phyloP scores from a whole-genome alignment of 2,329 filamentous ascomycete genomes.

The Magnaporthiopsis incrustans region DNA sequence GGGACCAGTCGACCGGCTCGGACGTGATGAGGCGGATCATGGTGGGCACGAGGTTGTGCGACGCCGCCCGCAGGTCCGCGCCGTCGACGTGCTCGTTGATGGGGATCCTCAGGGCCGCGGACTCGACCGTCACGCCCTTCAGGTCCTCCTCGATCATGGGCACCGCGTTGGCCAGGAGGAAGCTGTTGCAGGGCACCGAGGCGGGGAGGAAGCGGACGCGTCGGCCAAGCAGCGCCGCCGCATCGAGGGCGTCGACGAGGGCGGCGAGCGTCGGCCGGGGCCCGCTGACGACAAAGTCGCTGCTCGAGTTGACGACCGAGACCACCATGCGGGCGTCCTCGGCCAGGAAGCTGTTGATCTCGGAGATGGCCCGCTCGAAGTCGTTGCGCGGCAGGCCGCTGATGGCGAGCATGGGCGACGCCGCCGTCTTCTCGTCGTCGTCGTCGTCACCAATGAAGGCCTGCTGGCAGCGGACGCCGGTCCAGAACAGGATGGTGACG shows the following conservation, averaged over 20 bases:
- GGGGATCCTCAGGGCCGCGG: conserved; percentile 66
- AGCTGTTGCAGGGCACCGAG: conserved; percentile 96
- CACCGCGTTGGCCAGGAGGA: conserved; percentile 80
- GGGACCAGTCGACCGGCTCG: conserved; percentile 93
- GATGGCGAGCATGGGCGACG: conserved; percentile 96
- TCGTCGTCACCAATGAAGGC: conserved; percentile 90
- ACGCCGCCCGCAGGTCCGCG: conserved; percentile 65
- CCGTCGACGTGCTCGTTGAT: conserved; percentile 88
- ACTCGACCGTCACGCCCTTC: conserved; percentile 66
- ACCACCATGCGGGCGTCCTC: conserved; percentile 88
- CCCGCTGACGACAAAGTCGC: conserved; percentile 94
- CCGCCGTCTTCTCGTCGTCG: no score
- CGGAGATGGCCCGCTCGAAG: conserved; percentile 92
- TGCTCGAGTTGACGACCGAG: conserved; percentile 90
- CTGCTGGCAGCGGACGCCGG: conserved; percentile 92
- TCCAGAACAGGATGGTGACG: conserved; percentile 95
- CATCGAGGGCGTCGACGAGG: conserved; percentile 86
- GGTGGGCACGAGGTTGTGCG: conserved; percentile 74
- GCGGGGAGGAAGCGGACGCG: conserved; percentile 96
- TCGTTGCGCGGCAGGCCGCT: conserved; percentile 80
- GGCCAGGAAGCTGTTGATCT: conserved; percentile 92
- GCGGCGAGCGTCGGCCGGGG: conserved; percentile 94
- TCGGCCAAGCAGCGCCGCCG: conserved; percentile 94
- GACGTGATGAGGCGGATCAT: conserved; percentile 89
- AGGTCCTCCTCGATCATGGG: conserved; percentile 80